Evolutionary conservation across 2,329 filamentous ascomycete species (phyloP).

Genomic region (Botryotinia calthae): DNA sequence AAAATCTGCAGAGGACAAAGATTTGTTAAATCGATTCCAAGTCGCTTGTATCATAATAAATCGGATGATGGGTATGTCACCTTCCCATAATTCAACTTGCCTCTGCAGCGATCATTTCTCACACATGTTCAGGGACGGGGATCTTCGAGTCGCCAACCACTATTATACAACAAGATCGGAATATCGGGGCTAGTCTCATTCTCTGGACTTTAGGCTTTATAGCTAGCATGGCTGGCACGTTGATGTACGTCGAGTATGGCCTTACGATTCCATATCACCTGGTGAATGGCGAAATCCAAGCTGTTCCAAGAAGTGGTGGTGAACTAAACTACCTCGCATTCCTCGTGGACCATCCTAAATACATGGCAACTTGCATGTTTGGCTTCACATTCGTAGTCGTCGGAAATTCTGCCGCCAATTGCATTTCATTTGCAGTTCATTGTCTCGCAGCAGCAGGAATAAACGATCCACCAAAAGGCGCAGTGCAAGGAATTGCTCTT

Average conservation of each 20-base stretch:
- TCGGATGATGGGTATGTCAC: constrained; percentile 17
- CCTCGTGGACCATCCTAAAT: neutral
- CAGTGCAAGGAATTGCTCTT: constrained; percentile 49
- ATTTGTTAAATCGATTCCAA: constrained; percentile 19
- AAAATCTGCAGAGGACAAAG: neutral
- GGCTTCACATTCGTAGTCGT: constrained; percentile 40
- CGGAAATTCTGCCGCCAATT: constrained; percentile 51
- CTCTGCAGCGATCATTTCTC: neutral
- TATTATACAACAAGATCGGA: constrained; percentile 44
- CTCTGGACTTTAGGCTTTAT: constrained; percentile 52
- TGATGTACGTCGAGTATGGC: constrained; percentile 47
- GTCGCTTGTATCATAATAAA: constrained; percentile 15
- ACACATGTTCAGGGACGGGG: constrained; percentile 26
- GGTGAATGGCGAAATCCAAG: constrained; percentile 42
- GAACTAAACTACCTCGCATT: constrained; percentile 45
- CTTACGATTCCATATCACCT: constrained; percentile 47
- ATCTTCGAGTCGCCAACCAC: constrained; percentile 53
- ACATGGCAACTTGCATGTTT: constrained; percentile 42
- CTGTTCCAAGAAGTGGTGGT: constrained; percentile 47
- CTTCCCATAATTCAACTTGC: no score
- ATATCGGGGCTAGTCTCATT: constrained; percentile 53
- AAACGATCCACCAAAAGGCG: constrained; percentile 35
- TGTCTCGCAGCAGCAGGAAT: constrained; percentile 41
- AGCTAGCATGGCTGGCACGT: constrained; percentile 25
- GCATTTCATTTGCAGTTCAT: constrained; percentile 50